Evolutionary conservation across 2,329 filamentous ascomycete species (phyloP), one percentile per base, ranked within the genome.

Genomic region (Penicillium glabrum): DNA sequence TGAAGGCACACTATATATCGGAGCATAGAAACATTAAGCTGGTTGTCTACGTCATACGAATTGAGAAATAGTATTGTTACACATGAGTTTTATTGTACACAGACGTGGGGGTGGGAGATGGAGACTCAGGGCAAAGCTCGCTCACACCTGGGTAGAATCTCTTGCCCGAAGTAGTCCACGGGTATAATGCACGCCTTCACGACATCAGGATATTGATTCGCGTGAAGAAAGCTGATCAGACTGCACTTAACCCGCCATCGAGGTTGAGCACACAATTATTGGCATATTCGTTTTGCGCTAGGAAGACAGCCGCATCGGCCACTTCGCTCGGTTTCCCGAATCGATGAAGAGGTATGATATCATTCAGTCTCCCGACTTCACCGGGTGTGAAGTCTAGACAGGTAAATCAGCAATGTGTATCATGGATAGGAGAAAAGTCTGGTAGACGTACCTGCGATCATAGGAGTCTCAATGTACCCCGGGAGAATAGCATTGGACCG

Each of bases 241-340:
- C 65, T 50, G 89, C 89, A 72, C 89, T 92, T 63, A 96, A 73
- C 1, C 92, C 92, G 16, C 92, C 92, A 73, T 96, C 92, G 27
- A 96, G 80, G 72, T 93, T 95, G 51, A 96, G 80, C 50, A 93
- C 82, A 72, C 90, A 95, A 63, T 96, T 96, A 72, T 93, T 93
- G 54, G 91, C 89, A 75, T 93, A 96, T 60, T 84, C 78, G 72
- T 95, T 96, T 46, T 82, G 82, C 29, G 85, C 88, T 16, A 96
- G 81, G 72, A 96, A 96, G 27, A 88, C 69, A 46, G 89, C 90
- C 53, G 91, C 91, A 68, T 93, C 86, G n/a, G 91, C 91, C 31
- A 96, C 84, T 72, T 96, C 91, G 26, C 84, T 80, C 8, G 83
- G 79, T 33, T 78, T 76, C 16, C 90, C 91, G 61, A 93, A 85